phyloP scores from a whole-genome alignment of 306 rosid genomes.

The Albizia julibrissin region DNA sequence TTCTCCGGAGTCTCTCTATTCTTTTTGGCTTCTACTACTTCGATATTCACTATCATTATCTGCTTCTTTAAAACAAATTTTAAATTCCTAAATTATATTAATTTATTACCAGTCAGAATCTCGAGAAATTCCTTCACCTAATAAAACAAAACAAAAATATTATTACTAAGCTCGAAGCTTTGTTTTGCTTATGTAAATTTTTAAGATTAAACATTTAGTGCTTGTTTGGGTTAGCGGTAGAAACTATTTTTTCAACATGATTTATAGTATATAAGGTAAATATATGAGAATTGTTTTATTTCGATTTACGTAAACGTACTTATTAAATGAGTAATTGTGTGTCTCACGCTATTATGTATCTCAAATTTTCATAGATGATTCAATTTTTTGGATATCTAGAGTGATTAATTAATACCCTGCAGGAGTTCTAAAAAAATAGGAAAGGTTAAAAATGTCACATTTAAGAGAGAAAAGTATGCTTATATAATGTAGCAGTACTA shows the following conservation, averaged over 20 bases:
- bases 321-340: neutral
- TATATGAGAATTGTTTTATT: no score
- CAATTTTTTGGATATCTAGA: neutral
- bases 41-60: neutral
- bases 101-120: constrained; percentile 27
- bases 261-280: no score
- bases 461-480: neutral
- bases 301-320: no score
- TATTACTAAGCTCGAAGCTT: neutral
- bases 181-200: neutral
- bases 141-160: neutral
- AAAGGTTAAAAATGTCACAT: neutral
- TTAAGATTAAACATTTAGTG: neutral
- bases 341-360: neutral
- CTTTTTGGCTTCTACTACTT: neutral
- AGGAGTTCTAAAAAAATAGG: neutral
- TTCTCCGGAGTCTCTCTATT: constrained; percentile 31
- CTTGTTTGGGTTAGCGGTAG: no score
- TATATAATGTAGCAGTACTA: neutral
- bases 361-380: neutral
- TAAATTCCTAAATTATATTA: neutral
- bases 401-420: neutral
- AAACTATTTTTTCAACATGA: no score
- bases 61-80: neutral
- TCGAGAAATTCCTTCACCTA: constrained; percentile 24